These are phyloP conservation scores for Debaryomyces tyrocola DNA, from an alignment of 805 yeast genomes.

Conservation along the genomic window DNA sequence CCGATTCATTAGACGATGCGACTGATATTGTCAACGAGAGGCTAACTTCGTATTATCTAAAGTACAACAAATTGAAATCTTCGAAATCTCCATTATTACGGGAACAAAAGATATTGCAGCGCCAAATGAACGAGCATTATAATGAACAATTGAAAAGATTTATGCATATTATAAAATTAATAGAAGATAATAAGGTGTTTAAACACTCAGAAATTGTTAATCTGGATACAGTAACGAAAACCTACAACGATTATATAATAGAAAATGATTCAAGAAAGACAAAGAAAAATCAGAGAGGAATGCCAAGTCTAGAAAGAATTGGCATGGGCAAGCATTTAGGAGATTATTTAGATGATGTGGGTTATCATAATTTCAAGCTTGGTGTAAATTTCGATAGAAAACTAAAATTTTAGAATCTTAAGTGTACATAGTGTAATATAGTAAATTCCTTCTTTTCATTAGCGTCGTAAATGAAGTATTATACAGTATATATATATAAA, in stretches of 20 bases:
- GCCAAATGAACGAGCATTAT: slow-evolving; percentile 14
- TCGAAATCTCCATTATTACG: slow-evolving; percentile 8
- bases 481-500: background rate
- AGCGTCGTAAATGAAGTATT: background rate
- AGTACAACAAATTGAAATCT: slow-evolving; percentile 13
- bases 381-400: slow-evolving; percentile 27
- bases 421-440: background rate
- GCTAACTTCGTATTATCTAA: slow-evolving; percentile 9
- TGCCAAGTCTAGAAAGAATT: slow-evolving; percentile 23
- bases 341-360: slow-evolving; percentile 29
- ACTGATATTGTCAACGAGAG: slow-evolving; percentile 10
- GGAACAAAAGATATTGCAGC: slow-evolving; percentile 14
- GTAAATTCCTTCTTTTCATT: background rate
- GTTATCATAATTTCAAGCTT: slow-evolving; percentile 22
- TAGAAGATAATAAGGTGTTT: slow-evolving; percentile 21
- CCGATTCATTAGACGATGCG: slow-evolving; percentile 7
- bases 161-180: slow-evolving; percentile 9
- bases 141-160: slow-evolving; percentile 11
- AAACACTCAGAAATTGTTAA: slow-evolving; percentile 37
- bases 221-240: slow-evolving; percentile 4
- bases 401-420: slow-evolving; percentile 6
- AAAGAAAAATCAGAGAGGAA: slow-evolving; percentile 13
- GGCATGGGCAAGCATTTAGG: slow-evolving; percentile 31
- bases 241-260: slow-evolving; percentile 3
- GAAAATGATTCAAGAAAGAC: slow-evolving; percentile 7